These are phyloP conservation scores for Heritiera littoralis DNA, from an alignment of 345 rosid genomes.

Conservation along the genomic window DNA sequence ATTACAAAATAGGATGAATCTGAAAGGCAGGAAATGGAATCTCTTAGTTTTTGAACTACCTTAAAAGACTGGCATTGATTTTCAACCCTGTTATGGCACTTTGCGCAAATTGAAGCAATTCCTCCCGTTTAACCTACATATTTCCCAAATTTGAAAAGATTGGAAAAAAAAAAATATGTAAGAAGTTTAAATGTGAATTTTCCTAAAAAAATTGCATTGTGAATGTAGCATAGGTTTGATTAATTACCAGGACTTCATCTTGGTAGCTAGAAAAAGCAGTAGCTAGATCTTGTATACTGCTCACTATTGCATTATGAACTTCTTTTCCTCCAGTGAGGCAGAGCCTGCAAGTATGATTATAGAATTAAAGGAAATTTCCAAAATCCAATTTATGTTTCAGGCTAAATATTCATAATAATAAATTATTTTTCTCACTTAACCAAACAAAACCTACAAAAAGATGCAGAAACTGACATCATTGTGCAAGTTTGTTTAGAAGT, in stretches of 20 bases:
- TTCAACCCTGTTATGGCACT: conserved; percentile 82
- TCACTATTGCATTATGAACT: conserved; percentile 86
- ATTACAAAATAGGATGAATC: neutral
- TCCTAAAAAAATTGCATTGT: neutral
- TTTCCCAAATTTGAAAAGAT: conserved; percentile 9
- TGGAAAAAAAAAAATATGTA: conserved; percentile 9
- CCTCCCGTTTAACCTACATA: conserved; percentile 89
- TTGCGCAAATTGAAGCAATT: conserved; percentile 92
- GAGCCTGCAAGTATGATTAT: conserved; percentile 43
- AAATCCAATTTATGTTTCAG: conserved; percentile 12
- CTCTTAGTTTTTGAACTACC: conserved; percentile 44
- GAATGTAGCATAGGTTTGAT: neutral
- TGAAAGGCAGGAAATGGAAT: conserved; percentile 14
- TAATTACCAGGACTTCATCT: conserved; percentile 91
- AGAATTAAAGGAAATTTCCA: conserved; percentile 7
- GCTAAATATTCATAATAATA: neutral
- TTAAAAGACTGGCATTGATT: conserved; percentile 65
- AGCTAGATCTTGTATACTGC: conserved; percentile 91
- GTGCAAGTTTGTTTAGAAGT: neutral
- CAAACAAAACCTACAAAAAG: conserved; percentile 14
- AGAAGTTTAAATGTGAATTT: conserved; percentile 24
- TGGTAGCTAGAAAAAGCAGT: conserved; percentile 71
- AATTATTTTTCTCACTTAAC: neutral
- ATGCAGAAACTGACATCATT: conserved; percentile 4
- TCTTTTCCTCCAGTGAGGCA: conserved; percentile 94